Evolutionary conservation across 164 flowering plant species (phyloP), one percentile per base, ranked within the genome.

Genomic region (Euptelea pleiosperma): DNA sequence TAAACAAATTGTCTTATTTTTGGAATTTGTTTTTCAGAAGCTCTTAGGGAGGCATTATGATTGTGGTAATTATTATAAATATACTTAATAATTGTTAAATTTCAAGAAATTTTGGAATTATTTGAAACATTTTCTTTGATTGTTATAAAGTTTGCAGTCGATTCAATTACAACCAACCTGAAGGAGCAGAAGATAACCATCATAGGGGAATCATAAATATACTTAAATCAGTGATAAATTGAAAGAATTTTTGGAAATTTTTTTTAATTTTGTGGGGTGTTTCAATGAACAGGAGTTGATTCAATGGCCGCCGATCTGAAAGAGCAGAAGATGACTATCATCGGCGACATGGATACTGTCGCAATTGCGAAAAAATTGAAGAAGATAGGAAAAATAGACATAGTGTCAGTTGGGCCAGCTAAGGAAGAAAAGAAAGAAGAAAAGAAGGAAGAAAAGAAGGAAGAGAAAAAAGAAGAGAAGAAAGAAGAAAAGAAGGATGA

Each of bases 271-370:
- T 44, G 24, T 35, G 35, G 46, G 42, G 22, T 24, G 2, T 14
- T n/a, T n/a, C n/a, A n/a, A n/a, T n/a, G n/a, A n/a, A 37, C 71
- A 86, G 96, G 96, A n/a, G 79, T 89, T 11, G 89, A 86, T 77
- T 84, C 91, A n/a, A 86, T 89, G 6, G 89, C 89, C 2, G 93
- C 91, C 11, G 89, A 89, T 71, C 29, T 75, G 47, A 86, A 80
- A 65, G 89, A 80, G 6, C 93, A 86, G 67, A 83, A 86, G 73
- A 55, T 89, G 25, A 89, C 86, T 28, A 80, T 89, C 58, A 67
- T 79, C 29, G 96, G 96, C 12, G 56, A 46, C 11, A 84, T 89
- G 93, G 96, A 89, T 46, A 51, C 86, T 4, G 79, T 86, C 28
- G 84, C 83, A 31, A 70, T 89, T 19, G 84, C 78, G 57, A 87